Evolutionary conservation across 1,284 basidiomycete species (phyloP).

Genomic region (Tilletia setariae): DNA sequence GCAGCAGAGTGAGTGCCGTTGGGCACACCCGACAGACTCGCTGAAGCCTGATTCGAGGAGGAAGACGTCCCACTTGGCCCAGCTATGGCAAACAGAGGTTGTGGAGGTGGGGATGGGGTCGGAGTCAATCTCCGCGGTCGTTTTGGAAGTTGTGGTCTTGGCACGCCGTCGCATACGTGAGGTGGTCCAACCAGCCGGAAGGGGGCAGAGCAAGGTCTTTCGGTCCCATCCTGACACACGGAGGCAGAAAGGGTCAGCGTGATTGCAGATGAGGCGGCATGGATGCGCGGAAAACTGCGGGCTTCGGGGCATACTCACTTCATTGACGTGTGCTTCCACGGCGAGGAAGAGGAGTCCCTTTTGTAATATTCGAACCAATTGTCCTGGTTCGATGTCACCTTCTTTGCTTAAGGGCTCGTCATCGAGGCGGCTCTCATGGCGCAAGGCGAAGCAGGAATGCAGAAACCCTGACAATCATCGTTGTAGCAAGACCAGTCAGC

Average conservation of each 20-base stretch:
- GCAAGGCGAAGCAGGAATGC: constrained; percentile 46
- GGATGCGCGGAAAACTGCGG: not conserved
- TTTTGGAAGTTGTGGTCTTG: constrained; percentile 22
- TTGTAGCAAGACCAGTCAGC: not conserved
- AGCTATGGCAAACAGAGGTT: not conserved
- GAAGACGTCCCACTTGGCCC: constrained; percentile 1
- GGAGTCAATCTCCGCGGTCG: constrained; percentile 13
- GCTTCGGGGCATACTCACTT: constrained; percentile 23
- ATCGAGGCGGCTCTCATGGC: constrained; percentile 51
- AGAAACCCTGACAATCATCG: constrained; percentile 33
- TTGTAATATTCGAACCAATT: constrained; percentile 44
- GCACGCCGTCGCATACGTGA: constrained; percentile 46
- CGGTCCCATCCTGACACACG: constrained; percentile 35
- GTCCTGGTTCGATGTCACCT: constrained; percentile 49
- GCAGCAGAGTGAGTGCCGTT: constrained; percentile 12
- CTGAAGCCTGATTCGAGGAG: not conserved
- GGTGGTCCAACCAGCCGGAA: constrained; percentile 43
- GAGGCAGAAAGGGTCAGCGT: not conserved
- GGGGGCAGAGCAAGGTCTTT: constrained; percentile 43
- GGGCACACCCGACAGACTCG: not conserved
- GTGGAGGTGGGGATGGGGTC: constrained; percentile 15
- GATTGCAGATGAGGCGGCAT: not conserved
- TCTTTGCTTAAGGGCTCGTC: constrained; percentile 46
- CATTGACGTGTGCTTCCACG: constrained; percentile 43
- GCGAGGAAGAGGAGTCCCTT: constrained; percentile 50